Percentiles rank a stretch among this genome's conserved stretches.
These are phyloP conservation scores for Colletotrichum spinosum DNA, from an alignment of 2,329 filamentous ascomycete species.

Conservation along the genomic window DNA sequence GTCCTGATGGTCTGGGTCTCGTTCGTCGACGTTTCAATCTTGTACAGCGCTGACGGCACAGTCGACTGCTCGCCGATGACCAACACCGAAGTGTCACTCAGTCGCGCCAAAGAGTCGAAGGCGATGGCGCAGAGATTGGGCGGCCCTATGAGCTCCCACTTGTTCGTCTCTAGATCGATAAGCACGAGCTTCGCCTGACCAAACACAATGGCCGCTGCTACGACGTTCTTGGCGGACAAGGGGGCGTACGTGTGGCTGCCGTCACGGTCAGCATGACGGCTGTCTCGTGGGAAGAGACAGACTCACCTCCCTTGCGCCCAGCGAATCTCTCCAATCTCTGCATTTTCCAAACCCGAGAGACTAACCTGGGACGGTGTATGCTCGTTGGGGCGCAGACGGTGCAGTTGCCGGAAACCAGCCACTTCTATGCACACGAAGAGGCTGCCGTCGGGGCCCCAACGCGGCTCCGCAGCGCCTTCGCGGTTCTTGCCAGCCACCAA, in stretches of 20 bases:
- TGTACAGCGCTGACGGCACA: conserved; percentile 49
- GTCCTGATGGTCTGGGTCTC: conserved; percentile 45
- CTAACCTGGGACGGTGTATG: conserved; percentile 45
- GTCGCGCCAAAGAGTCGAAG: conserved; percentile 48
- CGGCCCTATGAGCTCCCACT: conserved; percentile 45
- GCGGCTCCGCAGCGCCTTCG: conserved; percentile 61
- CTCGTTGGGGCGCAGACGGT: conserved; percentile 47
- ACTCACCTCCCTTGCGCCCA: conserved; percentile 48
- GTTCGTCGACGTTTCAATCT: conserved; percentile 43
- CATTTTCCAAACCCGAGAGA: conserved; percentile 53
- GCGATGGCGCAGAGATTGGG: conserved; percentile 43
- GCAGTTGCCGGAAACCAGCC: conserved; percentile 60
- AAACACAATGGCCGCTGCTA: conserved; percentile 48
- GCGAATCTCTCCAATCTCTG: conserved; percentile 52
- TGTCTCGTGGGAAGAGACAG: neutral
- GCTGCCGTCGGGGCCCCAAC: conserved; percentile 61
- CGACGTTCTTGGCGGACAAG: conserved; percentile 48
- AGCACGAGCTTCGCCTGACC: conserved; percentile 50
- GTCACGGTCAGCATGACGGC: conserved; percentile 11
- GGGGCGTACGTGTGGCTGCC: conserved; percentile 53
- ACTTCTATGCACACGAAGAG: conserved; percentile 61
- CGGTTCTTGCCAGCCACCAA: conserved; percentile 55
- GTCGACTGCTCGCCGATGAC: conserved; percentile 50
- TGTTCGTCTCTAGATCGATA: conserved; percentile 50
- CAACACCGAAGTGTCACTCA: conserved; percentile 51